Conservation (phyloP, 2,329 filamentous ascomycete genomes). For the Trichoderma atroviride region DNA sequence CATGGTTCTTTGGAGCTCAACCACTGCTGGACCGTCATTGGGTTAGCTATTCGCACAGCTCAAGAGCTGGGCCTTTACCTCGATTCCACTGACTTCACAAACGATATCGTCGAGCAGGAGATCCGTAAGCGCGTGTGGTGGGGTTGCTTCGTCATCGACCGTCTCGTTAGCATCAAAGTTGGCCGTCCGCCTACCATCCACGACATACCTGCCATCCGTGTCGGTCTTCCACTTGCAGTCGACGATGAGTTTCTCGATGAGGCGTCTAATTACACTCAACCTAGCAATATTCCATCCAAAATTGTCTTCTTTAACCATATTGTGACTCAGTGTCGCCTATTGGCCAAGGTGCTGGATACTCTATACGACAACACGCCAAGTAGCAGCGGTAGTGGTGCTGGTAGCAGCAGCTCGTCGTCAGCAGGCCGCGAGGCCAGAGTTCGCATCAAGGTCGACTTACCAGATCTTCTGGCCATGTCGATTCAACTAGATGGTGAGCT, state of each 20-base stretch:
- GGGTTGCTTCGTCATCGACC: constrained; percentile 21
- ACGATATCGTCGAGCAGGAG: constrained; percentile 18
- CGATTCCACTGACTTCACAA: constrained; percentile 9
- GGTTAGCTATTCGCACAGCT: constrained; percentile 14
- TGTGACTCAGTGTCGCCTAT: constrained; percentile 17
- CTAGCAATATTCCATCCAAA: constrained; percentile 15
- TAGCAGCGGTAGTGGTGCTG: constrained; percentile 4
- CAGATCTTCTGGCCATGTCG: constrained; percentile 21
- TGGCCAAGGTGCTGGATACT: constrained; percentile 18
- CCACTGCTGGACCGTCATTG: constrained; percentile 20
- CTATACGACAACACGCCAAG: constrained; percentile 21
- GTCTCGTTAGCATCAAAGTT: constrained; percentile 22
- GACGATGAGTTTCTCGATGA: constrained; percentile 19
- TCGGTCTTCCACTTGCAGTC: constrained; percentile 8
- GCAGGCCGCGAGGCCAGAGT: constrained; percentile 5
- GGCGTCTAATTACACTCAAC: constrained; percentile 12
- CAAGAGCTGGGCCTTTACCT: constrained; percentile 21
- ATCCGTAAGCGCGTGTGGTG: constrained; percentile 24
- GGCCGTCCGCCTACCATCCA: constrained; percentile 19
- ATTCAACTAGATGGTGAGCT: constrained; percentile 13
- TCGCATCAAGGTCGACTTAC: constrained; percentile 12
- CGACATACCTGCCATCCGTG: constrained; percentile 13
- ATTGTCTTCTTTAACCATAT: constrained; percentile 19
- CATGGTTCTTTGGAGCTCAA: constrained; percentile 20
- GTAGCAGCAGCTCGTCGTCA: constrained; percentile 9